Base-by-base conservation (phyloP, 352 stramenopile species). In the Phytophthora meadii region DNA sequence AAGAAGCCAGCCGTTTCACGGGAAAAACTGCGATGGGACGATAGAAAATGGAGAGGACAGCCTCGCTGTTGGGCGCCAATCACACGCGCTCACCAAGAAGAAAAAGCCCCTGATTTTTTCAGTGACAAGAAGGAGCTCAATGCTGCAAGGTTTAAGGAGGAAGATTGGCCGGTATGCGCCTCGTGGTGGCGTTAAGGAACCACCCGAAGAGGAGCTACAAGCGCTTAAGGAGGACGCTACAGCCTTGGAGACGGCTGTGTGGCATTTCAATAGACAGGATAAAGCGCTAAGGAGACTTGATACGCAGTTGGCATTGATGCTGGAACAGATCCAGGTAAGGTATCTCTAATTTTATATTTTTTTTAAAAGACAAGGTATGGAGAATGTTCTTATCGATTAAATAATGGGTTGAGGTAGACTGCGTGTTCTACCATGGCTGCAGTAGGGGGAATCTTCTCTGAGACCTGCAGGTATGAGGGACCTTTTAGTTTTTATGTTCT, bases 81-180 rank as follows among this genome's bases (percentile, higher is more conserved):
- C 56, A 65, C 57, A 42, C 47, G 30, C 32, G 49, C 51, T 58
- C 42, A 61, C 41, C 42, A 44, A 55, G 49, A 67, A 60, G 59
- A 49, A 62, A 34, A 65, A 6, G 25, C 52, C 17, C 15, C 36
- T 51, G 40, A 54, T 54, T 50, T 54, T 54, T n/a, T 24, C 7
- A 45, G 7, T 49, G 53, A 37, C 19, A 54, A 32, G 62, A 25
- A 63, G 46, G 65, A 55, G 34, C 50, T 49, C 12, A 77, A 77
- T 93, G 51, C 51, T 93, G 27, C 82, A 87, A n/a, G 84, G 77
- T 2, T 71, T 92, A 56, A 56, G 79, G 9, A 79, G 71, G 61
- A 89, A 86, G 66, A 90, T 93, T 46, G 70, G 71, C 11, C 80
- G 82, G 32, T 85, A 82, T 57, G 58, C 53, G 36, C 46, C 59